Base-by-base conservation (phyloP, 345 rosid genomes). In the Aquilaria malaccensis region DNA sequence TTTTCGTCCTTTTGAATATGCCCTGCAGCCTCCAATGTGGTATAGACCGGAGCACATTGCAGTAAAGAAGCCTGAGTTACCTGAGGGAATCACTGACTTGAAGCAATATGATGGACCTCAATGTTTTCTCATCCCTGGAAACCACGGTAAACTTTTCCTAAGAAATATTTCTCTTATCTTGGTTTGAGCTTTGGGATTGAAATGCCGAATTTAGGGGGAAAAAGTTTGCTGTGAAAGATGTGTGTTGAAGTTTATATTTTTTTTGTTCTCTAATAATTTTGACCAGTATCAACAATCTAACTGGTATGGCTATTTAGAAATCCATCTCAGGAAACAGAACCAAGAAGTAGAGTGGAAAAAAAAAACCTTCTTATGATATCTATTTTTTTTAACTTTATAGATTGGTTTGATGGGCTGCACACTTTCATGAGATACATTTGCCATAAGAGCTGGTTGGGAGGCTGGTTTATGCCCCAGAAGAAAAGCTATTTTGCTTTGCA, bases 401-500 rank as follows among this genome's bases (percentile, higher is more conserved):
- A 94, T 75, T 94, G 99, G 99, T 94, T 94, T 49, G 99, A 94
- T 71, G 99, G 97, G 51, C 93, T 94, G 68, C 78, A 94, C 72
- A 94, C 99, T 67, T 94, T 94, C 70, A 94, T 94, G 97, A 86
- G 99, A 77, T 85, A 83, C 73, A 90, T 94, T 68, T 94, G 99
- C 74, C 97, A 90, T 67, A 90, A 94, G 76, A 94, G 88, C 78
- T 94, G 99, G 99, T 79, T 94, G 80, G 99, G 99, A 30, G 99
- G 99, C 67, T 90, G 99, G 99, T 71, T 94, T 61, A 94, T 94
- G 96, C 99, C 99, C 58, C 99, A 94, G 76, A 90, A 86, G 82
- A 90, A 86, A 82, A 94, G 99, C 79, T 94, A 94, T 68, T 94
- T 90, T 80, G 95, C 97, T 30, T 77, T 94, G 84, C 96, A 88